Evolutionary conservation across 2,329 filamentous ascomycete genomes (phyloP).

Genomic region (Atkinsonella texensis): DNA sequence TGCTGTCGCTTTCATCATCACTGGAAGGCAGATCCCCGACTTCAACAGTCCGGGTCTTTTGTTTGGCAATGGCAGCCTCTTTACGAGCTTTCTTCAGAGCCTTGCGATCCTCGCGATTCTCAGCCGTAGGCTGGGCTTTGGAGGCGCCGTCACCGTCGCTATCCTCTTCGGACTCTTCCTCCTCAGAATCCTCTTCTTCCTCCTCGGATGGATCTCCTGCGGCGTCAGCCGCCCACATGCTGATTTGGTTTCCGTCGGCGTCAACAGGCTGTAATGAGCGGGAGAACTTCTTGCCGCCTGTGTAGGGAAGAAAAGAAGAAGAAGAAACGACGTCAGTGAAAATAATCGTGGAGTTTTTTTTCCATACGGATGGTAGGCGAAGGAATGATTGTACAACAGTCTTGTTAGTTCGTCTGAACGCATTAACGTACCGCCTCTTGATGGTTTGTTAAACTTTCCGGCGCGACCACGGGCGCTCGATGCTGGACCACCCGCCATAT

Average conservation of each 20-base stretch:
- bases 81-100: conserved; percentile 84
- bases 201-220: conserved; percentile 41
- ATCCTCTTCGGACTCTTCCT: conserved; percentile 41
- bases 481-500: conserved; percentile 35
- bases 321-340: not conserved
- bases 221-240: conserved; percentile 68
- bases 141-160: conserved; percentile 32
- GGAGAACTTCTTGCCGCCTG: conserved; percentile 93
- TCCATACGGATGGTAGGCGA: too few species aligned
- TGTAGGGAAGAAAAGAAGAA: not conserved
- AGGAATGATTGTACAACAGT: too few species aligned
- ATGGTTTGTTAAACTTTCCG: conserved; percentile 90
- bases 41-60: conserved; percentile 58
- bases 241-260: conserved; percentile 74
- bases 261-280: conserved; percentile 81
- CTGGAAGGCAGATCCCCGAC: conserved; percentile 78
- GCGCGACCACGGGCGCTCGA: conserved; percentile 59
- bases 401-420: not conserved
- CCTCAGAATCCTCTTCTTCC: conserved; percentile 40
- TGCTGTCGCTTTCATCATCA: conserved; percentile 48
- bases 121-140: conserved; percentile 31
- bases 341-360: too few species aligned
- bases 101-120: conserved; percentile 75
- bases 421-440: conserved; percentile 63
- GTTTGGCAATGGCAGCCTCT: conserved; percentile 70